Evolutionary conservation across 306 rosid species (phyloP), one percentile per base, ranked within the genome.

Genomic region (Cicer bijugum): DNA sequence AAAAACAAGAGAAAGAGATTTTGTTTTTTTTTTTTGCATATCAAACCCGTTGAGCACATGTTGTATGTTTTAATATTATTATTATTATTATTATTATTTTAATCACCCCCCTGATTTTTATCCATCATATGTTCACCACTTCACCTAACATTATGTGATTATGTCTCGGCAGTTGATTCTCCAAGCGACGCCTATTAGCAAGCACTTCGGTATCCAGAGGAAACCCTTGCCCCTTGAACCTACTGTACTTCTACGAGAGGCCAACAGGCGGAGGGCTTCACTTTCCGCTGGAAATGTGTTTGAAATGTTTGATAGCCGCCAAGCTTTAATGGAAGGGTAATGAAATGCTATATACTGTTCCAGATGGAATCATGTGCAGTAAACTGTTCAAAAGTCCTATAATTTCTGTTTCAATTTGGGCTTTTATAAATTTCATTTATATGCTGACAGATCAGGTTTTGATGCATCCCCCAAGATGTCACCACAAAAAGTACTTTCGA

Each of bases 171-270:
- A 94, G 99, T 78, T 91, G 69, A 90, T 91, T 90, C 90, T 94
- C 71, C 96, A 89, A 86, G 83, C 87, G 79, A 83, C 86, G 52
- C 86, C 90, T 63, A 79, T 81, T 72, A 67, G 70, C 73, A 90
- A 88, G 86, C 90, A 87, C 85, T 90, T 94, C 67, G 96, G 93
- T 72, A 87, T 94, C 79, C 96, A 86, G 80, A 89, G 89, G 81
- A 94, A 94, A 78, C 88, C 91, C 35, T 86, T 94, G 84, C 97
- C 99, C 68, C 96, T 94, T 58, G 97, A 94, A 80, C 99, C 97
- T 75, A 86, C 97, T 61, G 80, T 91, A 56, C 96, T 94, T 70
- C 82, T 94, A 75, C 93, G 96, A 46, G 99, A 91, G 86, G 99
- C 97, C 50, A 94, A 94, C 82, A 87, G 99, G 52, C 86, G 97